These are phyloP conservation scores for Trametes polyzona DNA, from an alignment of 1,284 basidiomycete species.

Conservation along the genomic window DNA sequence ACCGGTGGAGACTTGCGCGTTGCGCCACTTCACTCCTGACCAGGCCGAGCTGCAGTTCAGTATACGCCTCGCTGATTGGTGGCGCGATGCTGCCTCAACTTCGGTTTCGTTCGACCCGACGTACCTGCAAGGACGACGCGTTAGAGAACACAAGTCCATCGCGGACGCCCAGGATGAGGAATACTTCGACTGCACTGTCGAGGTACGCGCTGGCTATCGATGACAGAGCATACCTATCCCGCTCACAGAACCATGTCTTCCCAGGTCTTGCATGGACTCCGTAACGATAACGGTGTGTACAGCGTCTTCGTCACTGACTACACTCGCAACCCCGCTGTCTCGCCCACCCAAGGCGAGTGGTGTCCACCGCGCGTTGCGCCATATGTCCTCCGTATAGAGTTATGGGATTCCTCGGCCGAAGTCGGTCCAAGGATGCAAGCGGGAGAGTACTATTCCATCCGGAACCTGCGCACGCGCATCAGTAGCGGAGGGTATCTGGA, in stretches of 20 bases:
- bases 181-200: slow-evolving; percentile 71
- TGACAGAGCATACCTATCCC: background rate
- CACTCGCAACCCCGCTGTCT: slow-evolving; percentile 46
- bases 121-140: background rate
- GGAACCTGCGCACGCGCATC: slow-evolving; percentile 53
- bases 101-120: background rate
- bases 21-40: slow-evolving; percentile 25
- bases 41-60: slow-evolving; percentile 42
- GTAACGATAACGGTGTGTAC: slow-evolving; percentile 42
- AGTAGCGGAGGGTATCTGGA: slow-evolving; percentile 50
- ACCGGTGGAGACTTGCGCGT: background rate
- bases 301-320: slow-evolving; percentile 73
- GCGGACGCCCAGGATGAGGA: slow-evolving; percentile 44
- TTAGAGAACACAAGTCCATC: slow-evolving; percentile 49
- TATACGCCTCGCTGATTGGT: slow-evolving; percentile 55
- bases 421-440: slow-evolving; percentile 48
- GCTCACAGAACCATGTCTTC: background rate
- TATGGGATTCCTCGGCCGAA: slow-evolving; percentile 55
- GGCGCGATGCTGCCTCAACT: slow-evolving; percentile 5
- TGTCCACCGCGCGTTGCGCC: slow-evolving; percentile 49
- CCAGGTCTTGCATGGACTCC: slow-evolving; percentile 53
- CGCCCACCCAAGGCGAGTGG: slow-evolving; percentile 45
- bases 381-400: slow-evolving; percentile 54
- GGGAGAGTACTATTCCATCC: slow-evolving; percentile 58
- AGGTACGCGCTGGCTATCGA: slow-evolving; percentile 45